These are phyloP conservation scores for Whalleya microplaca DNA, from an alignment of 2,329 filamentous ascomycete species.

Conservation along the genomic window DNA sequence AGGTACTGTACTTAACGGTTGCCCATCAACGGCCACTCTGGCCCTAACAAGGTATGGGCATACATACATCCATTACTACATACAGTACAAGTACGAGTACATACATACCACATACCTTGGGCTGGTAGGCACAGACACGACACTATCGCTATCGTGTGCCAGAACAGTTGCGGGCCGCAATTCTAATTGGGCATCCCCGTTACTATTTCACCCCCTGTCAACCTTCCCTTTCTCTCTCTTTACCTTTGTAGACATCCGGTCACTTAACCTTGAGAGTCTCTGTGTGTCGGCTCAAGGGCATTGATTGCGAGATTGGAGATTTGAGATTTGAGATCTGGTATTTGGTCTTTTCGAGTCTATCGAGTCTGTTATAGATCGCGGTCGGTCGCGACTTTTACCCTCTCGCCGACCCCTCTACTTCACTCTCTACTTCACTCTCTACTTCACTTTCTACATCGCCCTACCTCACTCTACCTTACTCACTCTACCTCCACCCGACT, in stretches of 20 bases:
- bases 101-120: too few relatives aligned
- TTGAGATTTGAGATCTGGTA: too few relatives aligned
- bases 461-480: too few relatives aligned
- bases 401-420: neutral
- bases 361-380: neutral
- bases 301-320: too few relatives aligned
- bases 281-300: too few relatives aligned
- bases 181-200: conserved; percentile 16
- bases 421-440: neutral
- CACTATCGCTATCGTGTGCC: conserved; percentile 17
- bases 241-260: neutral
- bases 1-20: too few relatives aligned
- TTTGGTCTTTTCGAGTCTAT: neutral
- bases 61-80: too few relatives aligned
- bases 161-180: conserved; percentile 14
- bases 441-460: neutral
- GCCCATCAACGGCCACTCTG: neutral
- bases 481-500: too few relatives aligned
- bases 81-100: too few relatives aligned
- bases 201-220: conserved; percentile 5
- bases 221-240: conserved; percentile 1
- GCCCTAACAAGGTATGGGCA: too few relatives aligned
- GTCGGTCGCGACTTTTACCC: neutral
- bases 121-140: neutral
- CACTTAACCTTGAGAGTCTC: neutral